Evolutionary conservation across 768 basidiomycete species (phyloP), one percentile per base, ranked within the genome.

Genomic region (Kwoniella europaea): DNA sequence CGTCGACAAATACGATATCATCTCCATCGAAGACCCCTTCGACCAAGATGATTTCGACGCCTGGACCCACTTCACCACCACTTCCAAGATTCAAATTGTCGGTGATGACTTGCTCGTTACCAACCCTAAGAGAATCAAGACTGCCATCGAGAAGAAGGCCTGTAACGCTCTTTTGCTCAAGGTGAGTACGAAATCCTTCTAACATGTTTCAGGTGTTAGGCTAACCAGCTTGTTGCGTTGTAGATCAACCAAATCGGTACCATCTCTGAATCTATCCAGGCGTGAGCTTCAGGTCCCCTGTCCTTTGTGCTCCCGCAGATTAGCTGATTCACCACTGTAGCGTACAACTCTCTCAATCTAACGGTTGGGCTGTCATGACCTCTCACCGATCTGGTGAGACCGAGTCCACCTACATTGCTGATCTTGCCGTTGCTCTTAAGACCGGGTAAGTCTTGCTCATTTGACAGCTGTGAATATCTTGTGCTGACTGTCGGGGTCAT

Each of bases 11-110:
- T 98, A 98, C 88, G 94, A 95, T 71, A 98, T 98, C 75, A 71
- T 74, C 74, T 82, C 82, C 50, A 83, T 83, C 71, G 82, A 83
- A 86, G 97, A 99, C 85, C 96, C 97, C 84, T 99, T 99, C 86
- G 96, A 98, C 85, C 95, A 99, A 87, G 97, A 99, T 83, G 97
- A 99, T 86, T 98, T 94, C 93, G 94, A 93, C 83, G 93, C 94
- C 53, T 99, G 97, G 97, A 86, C 89, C 46, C 90, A 94, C 87
- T 93, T 98, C 86, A 97, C 92, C 78, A 85, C 86, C 78, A 65
- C 66, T 64, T 61, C 71, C 67, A 78, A 68, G 64, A 74, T 76
- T 57, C 78, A 83, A 78, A 77, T 84, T 62, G 84, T 85, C 71
- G 83, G 84, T 68, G 96, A 98, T 79, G 97, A 99, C 84, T 85